These are phyloP conservation scores for Aspergillus cristatus DNA, from an alignment of 495 filamentous ascomycete species.

Conservation along the genomic window DNA sequence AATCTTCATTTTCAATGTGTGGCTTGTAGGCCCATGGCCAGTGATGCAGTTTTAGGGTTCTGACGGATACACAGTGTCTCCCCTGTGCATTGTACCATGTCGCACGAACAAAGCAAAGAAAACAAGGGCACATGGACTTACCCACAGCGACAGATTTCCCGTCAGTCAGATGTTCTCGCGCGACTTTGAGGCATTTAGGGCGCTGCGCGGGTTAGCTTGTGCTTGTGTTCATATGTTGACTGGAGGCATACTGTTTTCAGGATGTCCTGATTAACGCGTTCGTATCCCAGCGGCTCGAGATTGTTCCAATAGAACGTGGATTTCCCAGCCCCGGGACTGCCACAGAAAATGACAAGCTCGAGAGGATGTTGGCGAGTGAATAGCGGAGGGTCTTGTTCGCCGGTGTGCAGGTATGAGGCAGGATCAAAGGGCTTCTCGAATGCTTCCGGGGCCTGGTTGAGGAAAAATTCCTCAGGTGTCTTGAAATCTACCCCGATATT, in stretches of 20 bases:
- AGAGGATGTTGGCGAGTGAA: slow-evolving; percentile 56
- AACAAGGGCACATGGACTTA: slow-evolving; percentile 20
- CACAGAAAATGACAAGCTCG: slow-evolving; percentile 79
- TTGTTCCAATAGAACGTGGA: slow-evolving; percentile 80
- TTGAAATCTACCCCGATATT: slow-evolving; percentile 73
- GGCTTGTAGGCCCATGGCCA: too few species aligned
- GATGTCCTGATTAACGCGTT: slow-evolving; percentile 81
- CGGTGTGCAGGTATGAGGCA: slow-evolving; percentile 35
- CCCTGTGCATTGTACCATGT: not conserved
- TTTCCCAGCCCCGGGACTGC: slow-evolving; percentile 83
- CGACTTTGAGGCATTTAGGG: slow-evolving; percentile 77
- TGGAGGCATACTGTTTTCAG: slow-evolving; percentile 62
- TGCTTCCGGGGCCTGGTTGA: slow-evolving; percentile 50
- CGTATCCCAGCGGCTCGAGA: slow-evolving; percentile 70
- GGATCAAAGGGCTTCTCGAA: slow-evolving; percentile 64
- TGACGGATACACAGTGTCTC: too few species aligned
- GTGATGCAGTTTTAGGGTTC: too few species aligned
- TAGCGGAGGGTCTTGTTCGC: slow-evolving; percentile 15
- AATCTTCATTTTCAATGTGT: too few species aligned
- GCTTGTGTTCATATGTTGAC: slow-evolving; percentile 1
- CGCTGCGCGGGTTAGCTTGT: slow-evolving; percentile 34
- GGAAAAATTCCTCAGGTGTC: slow-evolving; percentile 89
- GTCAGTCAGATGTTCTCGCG: slow-evolving; percentile 50
- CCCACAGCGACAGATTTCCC: slow-evolving; percentile 66
- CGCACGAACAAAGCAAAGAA: not conserved